A percentile compares a stretch with the other conserved stretches of the same genome.
phyloP scores from a whole-genome alignment of 169 alveolate genomes.

The Ichthyophthirius multifiliis region DNA sequence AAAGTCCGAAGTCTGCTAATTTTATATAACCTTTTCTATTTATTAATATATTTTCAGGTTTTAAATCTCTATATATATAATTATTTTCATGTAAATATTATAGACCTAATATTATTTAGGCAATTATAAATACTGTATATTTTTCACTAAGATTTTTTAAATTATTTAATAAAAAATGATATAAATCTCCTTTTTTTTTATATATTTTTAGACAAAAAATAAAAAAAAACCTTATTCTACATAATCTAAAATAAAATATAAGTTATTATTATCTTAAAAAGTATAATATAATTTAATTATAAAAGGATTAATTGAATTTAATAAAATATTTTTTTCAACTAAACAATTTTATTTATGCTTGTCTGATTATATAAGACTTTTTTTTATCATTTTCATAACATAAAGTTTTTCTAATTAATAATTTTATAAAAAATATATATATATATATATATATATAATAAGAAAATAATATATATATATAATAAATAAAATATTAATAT shows the following conservation, averaged over 20 bases:
- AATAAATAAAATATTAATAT: background rate
- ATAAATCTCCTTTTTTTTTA: background rate
- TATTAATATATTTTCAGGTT: slow-evolving; percentile 75
- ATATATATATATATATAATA: background rate
- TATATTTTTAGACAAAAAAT: background rate
- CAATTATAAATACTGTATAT: slow-evolving; percentile 70
- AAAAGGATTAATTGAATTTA: background rate
- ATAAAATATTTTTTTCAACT: background rate
- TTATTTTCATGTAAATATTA: slow-evolving; percentile 69
- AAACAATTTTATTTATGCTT: background rate
- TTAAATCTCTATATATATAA: slow-evolving; percentile 78
- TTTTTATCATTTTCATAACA: background rate
- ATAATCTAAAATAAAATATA: background rate
- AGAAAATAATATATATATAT: background rate
- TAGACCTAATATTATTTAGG: slow-evolving; percentile 70
- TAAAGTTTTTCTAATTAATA: background rate
- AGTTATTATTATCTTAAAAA: background rate
- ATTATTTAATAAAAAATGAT: slow-evolving; percentile 35
- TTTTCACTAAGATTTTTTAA: slow-evolving; percentile 74
- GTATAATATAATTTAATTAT: background rate
- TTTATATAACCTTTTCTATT: slow-evolving; percentile 80
- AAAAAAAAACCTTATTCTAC: background rate
- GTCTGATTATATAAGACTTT: background rate
- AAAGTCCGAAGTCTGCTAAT: slow-evolving; percentile 83
- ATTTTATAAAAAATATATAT: too few species aligned